Evolutionary conservation across 2,329 filamentous ascomycete genomes (phyloP), one percentile per base, ranked within the genome.

Genomic region (Fusarium keratoplasticum): DNA sequence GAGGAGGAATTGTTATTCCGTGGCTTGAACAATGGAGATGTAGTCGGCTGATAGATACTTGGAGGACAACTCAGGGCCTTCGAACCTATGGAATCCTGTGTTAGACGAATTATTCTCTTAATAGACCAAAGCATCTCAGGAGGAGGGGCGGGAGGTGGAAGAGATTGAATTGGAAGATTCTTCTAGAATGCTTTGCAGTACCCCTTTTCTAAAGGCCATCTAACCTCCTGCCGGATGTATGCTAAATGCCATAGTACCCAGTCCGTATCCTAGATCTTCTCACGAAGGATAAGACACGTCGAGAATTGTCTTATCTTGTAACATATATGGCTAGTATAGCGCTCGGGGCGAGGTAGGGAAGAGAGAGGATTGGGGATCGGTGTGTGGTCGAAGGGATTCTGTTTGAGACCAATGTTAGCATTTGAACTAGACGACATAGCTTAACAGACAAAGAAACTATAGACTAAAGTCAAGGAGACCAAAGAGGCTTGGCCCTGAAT

Each of bases 111-210:
- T 42, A 9, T 29, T 8, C 2, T 7, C 8, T 6, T 11, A 3
- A 10, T 10, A 11, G 5, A 4, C 5, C 16, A 16, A 18, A 2
- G 2, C 6, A 2, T 18, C 18, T 22, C 2, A 7, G 16, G 3
- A 4, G 0, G 1, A n/a, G 25, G 18, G 3, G 13, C 8, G 1
- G 4, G 8, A 29, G 18, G n/a, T n/a, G 3, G 47, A 1, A 31
- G 18, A 52, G 10, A 52, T 52, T 52, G 9, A n/a, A 52, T 31
- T 52, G 25, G 25, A 3, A 52, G 18, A 31, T 13, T 52, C 10
- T 52, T 52, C 25, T 52, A 14, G 25, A n/a, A 31, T n/a, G 27
- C 18, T 14, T n/a, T 31, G 11, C 2, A n/a, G 18, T n/a, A 31
- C 25, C 47, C 18, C 25, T n/a, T 31, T n/a, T 13, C 18, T 13